Base-by-base conservation (phyloP, 2,329 filamentous ascomycete genomes). In the Penicillium sp. region DNA sequence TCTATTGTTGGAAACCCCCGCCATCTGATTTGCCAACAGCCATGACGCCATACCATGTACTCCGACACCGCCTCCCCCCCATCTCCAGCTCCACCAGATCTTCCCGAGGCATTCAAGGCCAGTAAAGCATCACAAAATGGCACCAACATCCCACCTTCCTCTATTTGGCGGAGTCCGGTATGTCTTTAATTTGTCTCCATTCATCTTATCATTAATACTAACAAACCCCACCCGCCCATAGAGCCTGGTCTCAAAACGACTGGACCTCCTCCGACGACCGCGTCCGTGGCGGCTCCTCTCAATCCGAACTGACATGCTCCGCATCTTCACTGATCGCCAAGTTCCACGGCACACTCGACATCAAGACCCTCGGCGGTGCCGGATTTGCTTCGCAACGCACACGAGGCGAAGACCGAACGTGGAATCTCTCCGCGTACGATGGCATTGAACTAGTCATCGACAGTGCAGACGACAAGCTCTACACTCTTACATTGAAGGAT, bases 301-400 rank as follows among this genome's bases (percentile, higher is more conserved):
- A 79, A 59, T 88, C 86, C 35, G 76, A 82, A 63, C 74, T 87
- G n/a, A 75, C 74, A 45, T 59, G 61, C 24, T 76, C 77, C 53
- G 62, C 72, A 40, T 75, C 74, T 22, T 65, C 74, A 15, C 66
- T 75, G 2, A 75, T 73, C 4, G 85, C 83, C 4, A 76, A 74
- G 9, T 93, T 93, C 78, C 79, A 86, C 65, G 91, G 92, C 2
- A 81, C 82, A 26, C 83, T 95, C 22, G 91, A 95, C 77, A 92
- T 89, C 65, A 84, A 83, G 57, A 87, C 90, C 0, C 86, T 95
- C 0, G 91, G 91, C 28, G 91, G 91, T 33, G 91, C 92, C 0
- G 92, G 92, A 5, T 95, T 96, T 73, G 91, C 91, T 10, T 91
- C 89, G 4, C 92, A 94, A 74, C 85, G 89, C 51, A 92, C 89